Base-by-base conservation (phyloP, 768 basidiomycete species). In the Phylloporus arenicola region DNA sequence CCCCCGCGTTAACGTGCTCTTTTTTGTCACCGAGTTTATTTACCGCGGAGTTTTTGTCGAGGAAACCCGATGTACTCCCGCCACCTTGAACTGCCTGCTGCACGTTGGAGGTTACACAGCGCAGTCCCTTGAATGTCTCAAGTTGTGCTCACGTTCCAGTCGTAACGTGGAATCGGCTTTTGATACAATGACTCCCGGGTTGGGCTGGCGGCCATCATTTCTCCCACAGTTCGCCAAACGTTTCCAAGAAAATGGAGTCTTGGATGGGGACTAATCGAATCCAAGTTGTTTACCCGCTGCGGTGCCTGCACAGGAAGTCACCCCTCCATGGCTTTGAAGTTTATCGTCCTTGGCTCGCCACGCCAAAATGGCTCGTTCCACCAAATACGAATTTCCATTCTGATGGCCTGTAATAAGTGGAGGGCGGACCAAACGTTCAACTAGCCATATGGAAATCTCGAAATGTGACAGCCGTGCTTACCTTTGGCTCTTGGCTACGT, bases 351-450 rank as follows among this genome's bases (percentile, higher is more conserved):
- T 41, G 40, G 45, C 6, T 30, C n/a, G 3, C 30, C 30, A 2
- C 35, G 14, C 34, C 33, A 30, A 40, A 43, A 13, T 33, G 27
- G 35, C 20, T 24, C 29, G 20, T 6, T 37, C 9, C 25, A 38
- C 10, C 38, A 17, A 34, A 49, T 33, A 22, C 45, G 34, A 25
- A 16, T 20, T 38, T 51, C 40, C 44, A 35, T 19, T 37, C 3
- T 16, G 25, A 39, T 37, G 34, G n/a, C 17, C 34, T 45, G 30
- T 29, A 33, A 45, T 27, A 27, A n/a, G 27, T 35, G 47, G 31
- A 39, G 39, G 48, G 40, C 31, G 43, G 47, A n/a, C 7, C 14
- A 37, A 50, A 42, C 41, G 31, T 50, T 35, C 43, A 29, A 30
- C 12, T 24, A 11, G 20, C 37, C 25, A 2, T 37, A 31, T 42